These are phyloP conservation scores for Aspergillus oerlinghausenensis DNA, from an alignment of 2,329 filamentous ascomycete genomes.

Conservation along the genomic window DNA sequence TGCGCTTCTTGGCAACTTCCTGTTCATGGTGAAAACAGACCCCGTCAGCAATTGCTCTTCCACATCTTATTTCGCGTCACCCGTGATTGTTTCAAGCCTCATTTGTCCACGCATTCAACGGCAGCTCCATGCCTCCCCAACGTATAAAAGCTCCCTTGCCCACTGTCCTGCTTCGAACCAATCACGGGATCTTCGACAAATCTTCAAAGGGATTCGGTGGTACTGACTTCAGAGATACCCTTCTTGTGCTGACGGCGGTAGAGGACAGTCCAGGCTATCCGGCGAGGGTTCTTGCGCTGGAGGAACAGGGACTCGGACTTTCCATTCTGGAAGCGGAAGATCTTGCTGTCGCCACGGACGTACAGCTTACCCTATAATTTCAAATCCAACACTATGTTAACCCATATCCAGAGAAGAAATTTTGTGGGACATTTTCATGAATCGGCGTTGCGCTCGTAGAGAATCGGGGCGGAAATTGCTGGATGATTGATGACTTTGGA, in stretches of 20 bases:
- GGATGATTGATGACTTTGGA: conserved; percentile 1
- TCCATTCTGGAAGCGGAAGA: conserved; percentile 99
- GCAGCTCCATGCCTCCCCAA: background rate
- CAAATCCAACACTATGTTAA: conserved; percentile 29
- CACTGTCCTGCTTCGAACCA: conserved; percentile 3
- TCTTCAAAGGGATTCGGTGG: conserved; percentile 16
- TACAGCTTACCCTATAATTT: conserved; percentile 89
- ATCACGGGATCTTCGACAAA: conserved; percentile 15
- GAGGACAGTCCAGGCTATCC: conserved; percentile 97
- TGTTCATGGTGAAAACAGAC: conserved; percentile 45
- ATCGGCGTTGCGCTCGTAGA: background rate
- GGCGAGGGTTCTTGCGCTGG: conserved; percentile 99
- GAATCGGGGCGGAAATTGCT: conserved; percentile 1
- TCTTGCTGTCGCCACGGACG: conserved; percentile 99
- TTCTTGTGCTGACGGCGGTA: conserved; percentile 99
- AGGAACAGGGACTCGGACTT: conserved; percentile 99
- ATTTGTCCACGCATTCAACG: background rate
- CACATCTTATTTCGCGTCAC: background rate
- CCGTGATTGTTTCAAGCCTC: background rate
- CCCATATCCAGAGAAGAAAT: conserved; percentile 9
- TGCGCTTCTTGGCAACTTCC: conserved; percentile 99
- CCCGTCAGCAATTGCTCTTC: conserved; percentile 24
- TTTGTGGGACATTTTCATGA: background rate
- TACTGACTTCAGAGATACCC: conserved; percentile 98
- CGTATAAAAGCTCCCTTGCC: background rate